Percentiles rank a stretch among this genome's conserved stretches.
phyloP scores from a whole-genome alignment of 1,284 basidiomycete species.

The Peniophora sp. region DNA sequence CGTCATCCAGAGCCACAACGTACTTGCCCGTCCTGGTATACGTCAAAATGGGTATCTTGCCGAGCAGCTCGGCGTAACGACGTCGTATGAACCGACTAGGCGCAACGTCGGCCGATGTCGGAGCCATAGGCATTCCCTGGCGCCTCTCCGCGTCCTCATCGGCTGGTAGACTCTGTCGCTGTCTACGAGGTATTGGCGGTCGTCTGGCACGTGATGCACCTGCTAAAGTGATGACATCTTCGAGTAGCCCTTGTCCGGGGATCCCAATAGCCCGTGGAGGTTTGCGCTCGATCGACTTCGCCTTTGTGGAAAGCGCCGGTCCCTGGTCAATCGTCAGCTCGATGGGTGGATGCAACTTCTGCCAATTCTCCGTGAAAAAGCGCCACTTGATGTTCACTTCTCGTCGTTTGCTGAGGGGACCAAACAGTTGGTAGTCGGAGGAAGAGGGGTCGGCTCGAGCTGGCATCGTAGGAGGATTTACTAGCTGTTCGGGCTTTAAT shows the following conservation, averaged over 20 bases:
- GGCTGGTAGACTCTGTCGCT: conserved; percentile 8
- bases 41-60: conserved; percentile 47
- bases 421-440: conserved; percentile 51
- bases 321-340: conserved; percentile 16
- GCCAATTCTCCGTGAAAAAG: conserved; percentile 48
- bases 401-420: conserved; percentile 61
- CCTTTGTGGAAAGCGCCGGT: no score
- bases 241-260: conserved; percentile 35
- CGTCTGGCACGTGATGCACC: background rate
- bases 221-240: conserved; percentile 41
- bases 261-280: conserved; percentile 30
- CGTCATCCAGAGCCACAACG: background rate
- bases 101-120: background rate
- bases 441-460: conserved; percentile 47
- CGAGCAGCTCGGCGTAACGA: conserved; percentile 54
- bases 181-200: conserved; percentile 11
- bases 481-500: conserved; percentile 30
- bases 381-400: conserved; percentile 67
- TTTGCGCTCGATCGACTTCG: background rate
- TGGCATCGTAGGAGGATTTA: conserved; percentile 48
- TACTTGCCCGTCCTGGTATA: conserved; percentile 14
- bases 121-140: conserved; percentile 16
- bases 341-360: conserved; percentile 52
- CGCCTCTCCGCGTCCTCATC: conserved; percentile 15
- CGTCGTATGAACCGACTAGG: conserved; percentile 51